phyloP scores from a whole-genome alignment of 2,329 filamentous ascomycete species.

The Paracamarosporium sp. region DNA sequence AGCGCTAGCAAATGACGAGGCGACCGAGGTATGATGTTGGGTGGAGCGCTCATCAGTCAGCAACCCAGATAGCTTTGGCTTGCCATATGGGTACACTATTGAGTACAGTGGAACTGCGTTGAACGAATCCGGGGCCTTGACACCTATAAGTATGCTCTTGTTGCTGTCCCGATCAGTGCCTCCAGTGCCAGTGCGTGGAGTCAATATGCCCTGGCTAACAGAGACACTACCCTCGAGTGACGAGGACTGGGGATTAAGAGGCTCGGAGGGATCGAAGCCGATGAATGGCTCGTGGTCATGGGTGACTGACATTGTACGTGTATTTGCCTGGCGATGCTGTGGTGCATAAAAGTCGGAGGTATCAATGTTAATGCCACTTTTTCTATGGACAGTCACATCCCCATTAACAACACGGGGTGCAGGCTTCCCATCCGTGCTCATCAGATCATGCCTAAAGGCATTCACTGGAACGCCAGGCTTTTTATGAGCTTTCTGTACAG shows the following conservation, averaged over 20 bases:
- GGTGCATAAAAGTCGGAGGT: neutral
- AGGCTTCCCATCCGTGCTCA: neutral
- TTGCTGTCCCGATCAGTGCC: neutral
- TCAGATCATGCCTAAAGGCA: neutral
- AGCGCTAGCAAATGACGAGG: neutral
- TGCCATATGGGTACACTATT: neutral
- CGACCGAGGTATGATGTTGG: neutral
- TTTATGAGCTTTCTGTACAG: no score
- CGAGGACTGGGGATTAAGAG: neutral
- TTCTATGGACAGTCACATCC: neutral
- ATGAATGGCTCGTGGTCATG: neutral
- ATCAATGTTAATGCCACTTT: neutral
- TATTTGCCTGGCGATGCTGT: neutral
- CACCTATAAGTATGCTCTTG: neutral
- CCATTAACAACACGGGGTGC: neutral
- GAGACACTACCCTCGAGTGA: neutral
- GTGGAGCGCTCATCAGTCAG: neutral
- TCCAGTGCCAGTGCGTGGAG: neutral
- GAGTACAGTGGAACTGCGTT: neutral
- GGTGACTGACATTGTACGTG: no score
- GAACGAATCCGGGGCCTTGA: neutral
- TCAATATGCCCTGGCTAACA: neutral
- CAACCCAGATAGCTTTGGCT: neutral
- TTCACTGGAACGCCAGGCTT: neutral
- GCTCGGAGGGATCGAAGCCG: neutral